phyloP scores from a whole-genome alignment of 1,139 yeast genomes.

The Trichomonascaceae sp. region DNA sequence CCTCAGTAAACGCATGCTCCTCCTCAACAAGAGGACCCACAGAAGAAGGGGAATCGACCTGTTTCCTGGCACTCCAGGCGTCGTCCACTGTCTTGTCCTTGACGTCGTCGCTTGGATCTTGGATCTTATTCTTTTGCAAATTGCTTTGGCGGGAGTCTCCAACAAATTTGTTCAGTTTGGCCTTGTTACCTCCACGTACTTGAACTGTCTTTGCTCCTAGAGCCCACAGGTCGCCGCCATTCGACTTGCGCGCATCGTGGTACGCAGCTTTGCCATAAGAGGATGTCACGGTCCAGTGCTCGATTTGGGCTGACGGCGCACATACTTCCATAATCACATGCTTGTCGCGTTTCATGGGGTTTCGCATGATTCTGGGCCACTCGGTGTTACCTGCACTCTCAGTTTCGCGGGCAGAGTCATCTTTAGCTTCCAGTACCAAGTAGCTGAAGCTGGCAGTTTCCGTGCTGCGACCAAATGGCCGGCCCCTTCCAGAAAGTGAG shows the following conservation, averaged over 20 bases:
- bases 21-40: constrained; percentile 6
- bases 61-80: neutral
- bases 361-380: constrained; percentile 50
- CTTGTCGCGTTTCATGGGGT: constrained; percentile 69
- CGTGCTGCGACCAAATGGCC: constrained; percentile 57
- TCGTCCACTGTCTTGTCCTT: neutral
- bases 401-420: constrained; percentile 1
- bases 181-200: constrained; percentile 15
- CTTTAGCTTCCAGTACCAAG: constrained; percentile 53
- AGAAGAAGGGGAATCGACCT: too few species aligned
- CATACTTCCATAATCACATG: constrained; percentile 76
- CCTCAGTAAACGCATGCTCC: constrained; percentile 8
- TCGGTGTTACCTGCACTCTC: neutral
- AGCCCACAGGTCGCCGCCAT: constrained; percentile 84
- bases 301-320: constrained; percentile 64
- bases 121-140: constrained; percentile 4
- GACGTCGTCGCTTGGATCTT: constrained; percentile 2
- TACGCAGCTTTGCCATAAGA: constrained; percentile 63
- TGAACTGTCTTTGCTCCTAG: constrained; percentile 51
- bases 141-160: too few species aligned
- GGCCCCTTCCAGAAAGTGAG: constrained; percentile 47
- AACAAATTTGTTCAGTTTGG: constrained; percentile 7
- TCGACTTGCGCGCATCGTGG: constrained; percentile 81
- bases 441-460: constrained; percentile 72
- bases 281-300: constrained; percentile 79